Conservation (phyloP, 306 rosid species). For the Malus fusca region DNA sequence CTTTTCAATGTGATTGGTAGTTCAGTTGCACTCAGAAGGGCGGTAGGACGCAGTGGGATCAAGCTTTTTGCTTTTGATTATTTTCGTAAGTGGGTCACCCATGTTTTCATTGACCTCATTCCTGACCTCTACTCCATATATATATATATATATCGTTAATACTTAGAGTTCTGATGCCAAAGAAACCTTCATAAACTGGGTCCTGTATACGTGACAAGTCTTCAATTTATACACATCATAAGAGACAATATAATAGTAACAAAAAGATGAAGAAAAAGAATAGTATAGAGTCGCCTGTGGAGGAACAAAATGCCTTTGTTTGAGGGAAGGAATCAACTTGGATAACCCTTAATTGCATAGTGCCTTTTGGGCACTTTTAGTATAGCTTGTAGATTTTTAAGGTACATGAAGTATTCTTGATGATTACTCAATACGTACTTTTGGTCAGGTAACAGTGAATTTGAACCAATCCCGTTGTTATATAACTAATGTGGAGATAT, state of each 20-base stretch:
- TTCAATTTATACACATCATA: slow-evolving; percentile 1
- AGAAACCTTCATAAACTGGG: background rate
- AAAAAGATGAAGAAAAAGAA: background rate
- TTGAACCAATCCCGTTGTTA: no score
- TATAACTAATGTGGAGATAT: no score
- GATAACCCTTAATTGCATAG: slow-evolving; percentile 20
- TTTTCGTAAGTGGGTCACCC: slow-evolving; percentile 30
- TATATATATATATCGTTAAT: background rate
- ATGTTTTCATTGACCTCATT: slow-evolving; percentile 38
- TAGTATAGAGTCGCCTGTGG: background rate
- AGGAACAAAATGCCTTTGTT: slow-evolving; percentile 1
- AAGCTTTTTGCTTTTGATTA: slow-evolving; percentile 18
- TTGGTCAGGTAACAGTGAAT: no score
- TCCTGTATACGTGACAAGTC: slow-evolving; percentile 8
- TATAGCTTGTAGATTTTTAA: background rate
- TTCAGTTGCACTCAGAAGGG: slow-evolving; percentile 26
- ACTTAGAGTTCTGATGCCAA: slow-evolving; percentile 7
- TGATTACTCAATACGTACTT: background rate
- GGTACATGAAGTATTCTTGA: background rate
- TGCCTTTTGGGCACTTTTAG: background rate
- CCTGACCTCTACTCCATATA: slow-evolving; percentile 22
- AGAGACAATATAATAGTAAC: slow-evolving; percentile 8
- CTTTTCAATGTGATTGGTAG: slow-evolving; percentile 30
- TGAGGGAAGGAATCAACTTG: slow-evolving; percentile 3
- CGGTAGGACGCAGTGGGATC: slow-evolving; percentile 19